A percentile compares a stretch with the other conserved stretches of the same genome.
Conservation (phyloP, 75 land plant species). For the Adiantum capillusveneris region DNA sequence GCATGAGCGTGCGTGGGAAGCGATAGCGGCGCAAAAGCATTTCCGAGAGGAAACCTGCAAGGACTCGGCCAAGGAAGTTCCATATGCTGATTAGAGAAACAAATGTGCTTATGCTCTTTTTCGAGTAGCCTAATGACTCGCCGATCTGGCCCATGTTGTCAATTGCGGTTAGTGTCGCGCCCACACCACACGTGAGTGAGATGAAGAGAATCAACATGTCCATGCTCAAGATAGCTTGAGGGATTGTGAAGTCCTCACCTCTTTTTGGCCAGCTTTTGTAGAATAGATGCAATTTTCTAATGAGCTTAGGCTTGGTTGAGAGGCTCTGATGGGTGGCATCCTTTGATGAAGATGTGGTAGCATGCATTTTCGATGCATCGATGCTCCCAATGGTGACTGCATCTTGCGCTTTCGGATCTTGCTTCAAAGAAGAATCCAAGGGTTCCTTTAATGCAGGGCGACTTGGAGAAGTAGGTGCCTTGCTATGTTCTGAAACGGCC, state of each 20-base stretch:
- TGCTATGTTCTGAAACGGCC: background rate
- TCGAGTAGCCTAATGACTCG: conserved; percentile 41
- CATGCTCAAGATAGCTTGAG: conserved; percentile 46
- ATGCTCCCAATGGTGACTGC: too few species aligned
- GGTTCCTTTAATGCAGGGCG: too few species aligned
- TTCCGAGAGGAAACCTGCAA: conserved; percentile 54
- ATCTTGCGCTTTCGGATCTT: too few species aligned
- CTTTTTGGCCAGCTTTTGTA: conserved; percentile 23
- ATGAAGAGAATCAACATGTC: conserved; percentile 55
- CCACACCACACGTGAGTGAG: conserved; percentile 41
- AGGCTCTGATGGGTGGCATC: too few species aligned
- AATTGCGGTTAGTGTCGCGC: conserved; percentile 51
- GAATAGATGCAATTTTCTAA: background rate
- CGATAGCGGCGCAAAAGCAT: conserved; percentile 19
- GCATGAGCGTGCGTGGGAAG: conserved; percentile 40
- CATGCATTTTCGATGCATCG: too few species aligned
- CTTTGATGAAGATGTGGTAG: too few species aligned
- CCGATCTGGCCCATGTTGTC: conserved; percentile 83
- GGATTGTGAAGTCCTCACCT: conserved; percentile 63
- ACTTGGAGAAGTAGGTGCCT: background rate
- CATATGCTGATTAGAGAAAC: conserved; percentile 71
- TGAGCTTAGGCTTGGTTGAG: background rate
- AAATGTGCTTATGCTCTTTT: conserved; percentile 36
- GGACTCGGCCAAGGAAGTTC: conserved; percentile 61
- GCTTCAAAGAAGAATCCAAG: too few species aligned